Conservation (phyloP, 2,329 filamentous ascomycete genomes). For the Epichloe uncinata region DNA sequence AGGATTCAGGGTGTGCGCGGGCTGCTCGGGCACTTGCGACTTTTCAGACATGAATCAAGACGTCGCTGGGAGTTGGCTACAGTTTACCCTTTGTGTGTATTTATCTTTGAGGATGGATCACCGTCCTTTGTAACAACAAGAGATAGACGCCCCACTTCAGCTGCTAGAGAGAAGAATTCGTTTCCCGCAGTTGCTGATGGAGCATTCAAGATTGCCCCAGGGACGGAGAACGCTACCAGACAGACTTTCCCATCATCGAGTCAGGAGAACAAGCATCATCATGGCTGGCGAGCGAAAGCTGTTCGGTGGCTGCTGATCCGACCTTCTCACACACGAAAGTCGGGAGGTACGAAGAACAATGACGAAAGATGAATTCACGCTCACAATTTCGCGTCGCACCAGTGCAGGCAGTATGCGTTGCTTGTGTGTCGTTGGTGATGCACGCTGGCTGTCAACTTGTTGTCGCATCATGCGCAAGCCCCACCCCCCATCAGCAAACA, state of each 20-base stretch:
- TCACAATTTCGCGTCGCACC: not conserved
- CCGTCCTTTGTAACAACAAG: conserved; percentile 29
- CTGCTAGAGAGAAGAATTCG: not conserved
- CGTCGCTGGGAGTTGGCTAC: conserved; percentile 11
- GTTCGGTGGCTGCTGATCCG: not conserved
- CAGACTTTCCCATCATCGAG: not conserved
- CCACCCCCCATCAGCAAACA: not conserved
- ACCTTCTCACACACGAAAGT: not conserved
- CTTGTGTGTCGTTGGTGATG: not conserved
- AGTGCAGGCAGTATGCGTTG: not conserved
- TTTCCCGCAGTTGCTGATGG: not conserved
- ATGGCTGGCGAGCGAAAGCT: not conserved
- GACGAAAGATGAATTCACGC: not conserved
- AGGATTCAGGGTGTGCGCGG: conserved; percentile 4
- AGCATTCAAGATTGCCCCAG: not conserved
- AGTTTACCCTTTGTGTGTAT: conserved; percentile 23
- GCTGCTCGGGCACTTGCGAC: not conserved
- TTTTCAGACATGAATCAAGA: conserved; percentile 9
- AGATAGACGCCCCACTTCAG: conserved; percentile 12
- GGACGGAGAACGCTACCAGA: not conserved
- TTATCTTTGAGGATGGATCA: conserved; percentile 33
- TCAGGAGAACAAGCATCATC: not conserved
- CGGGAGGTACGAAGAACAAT: not conserved
- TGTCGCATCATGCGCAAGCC: not conserved
- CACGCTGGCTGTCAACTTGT: too few species aligned